Conservation (phyloP, 208 protist species). For the Trypanosoma scelopori region DNA sequence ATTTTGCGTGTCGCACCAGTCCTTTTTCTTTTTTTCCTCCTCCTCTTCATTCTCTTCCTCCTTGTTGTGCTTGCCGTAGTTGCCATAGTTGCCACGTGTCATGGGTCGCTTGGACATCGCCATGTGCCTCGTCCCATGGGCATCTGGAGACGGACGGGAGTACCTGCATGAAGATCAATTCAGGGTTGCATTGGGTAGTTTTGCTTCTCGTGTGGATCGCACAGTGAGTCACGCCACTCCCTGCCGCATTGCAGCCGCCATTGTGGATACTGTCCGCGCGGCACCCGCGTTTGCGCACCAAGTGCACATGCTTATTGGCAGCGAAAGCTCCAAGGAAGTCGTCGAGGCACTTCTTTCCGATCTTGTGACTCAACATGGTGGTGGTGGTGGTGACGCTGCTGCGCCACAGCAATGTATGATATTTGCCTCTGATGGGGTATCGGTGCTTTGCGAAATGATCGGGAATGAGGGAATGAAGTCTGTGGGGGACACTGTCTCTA, state of each 20-base stretch:
- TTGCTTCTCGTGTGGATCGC: constrained; percentile 26
- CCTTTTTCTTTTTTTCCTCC: no score
- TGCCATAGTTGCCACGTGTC: background rate
- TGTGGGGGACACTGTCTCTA: constrained; percentile 12
- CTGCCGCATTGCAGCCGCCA: constrained; percentile 34
- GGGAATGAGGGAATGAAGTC: constrained; percentile 19
- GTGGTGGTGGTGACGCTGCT: constrained; percentile 1
- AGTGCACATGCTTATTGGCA: constrained; percentile 37
- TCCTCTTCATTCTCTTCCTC: constrained; percentile 8
- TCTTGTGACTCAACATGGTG: constrained; percentile 3
- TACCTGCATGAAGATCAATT: constrained; percentile 19
- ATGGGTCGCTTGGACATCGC: constrained; percentile 49
- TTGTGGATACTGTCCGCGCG: constrained; percentile 33
- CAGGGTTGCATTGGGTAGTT: constrained; percentile 29
- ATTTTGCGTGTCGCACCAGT: constrained; percentile 13
- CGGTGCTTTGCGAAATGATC: constrained; percentile 37
- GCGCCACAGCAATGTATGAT: constrained; percentile 51
- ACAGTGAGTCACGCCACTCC: constrained; percentile 49
- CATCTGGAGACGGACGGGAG: constrained; percentile 4
- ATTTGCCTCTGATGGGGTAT: constrained; percentile 48
- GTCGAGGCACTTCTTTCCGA: constrained; percentile 7
- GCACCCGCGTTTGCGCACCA: constrained; percentile 38
- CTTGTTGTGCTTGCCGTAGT: constrained; percentile 2
- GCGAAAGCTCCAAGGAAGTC: constrained; percentile 3
- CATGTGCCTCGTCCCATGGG: constrained; percentile 43